Evolutionary conservation across 2,329 filamentous ascomycete species (phyloP).

Genomic region (Penicillium sclerotiorum): DNA sequence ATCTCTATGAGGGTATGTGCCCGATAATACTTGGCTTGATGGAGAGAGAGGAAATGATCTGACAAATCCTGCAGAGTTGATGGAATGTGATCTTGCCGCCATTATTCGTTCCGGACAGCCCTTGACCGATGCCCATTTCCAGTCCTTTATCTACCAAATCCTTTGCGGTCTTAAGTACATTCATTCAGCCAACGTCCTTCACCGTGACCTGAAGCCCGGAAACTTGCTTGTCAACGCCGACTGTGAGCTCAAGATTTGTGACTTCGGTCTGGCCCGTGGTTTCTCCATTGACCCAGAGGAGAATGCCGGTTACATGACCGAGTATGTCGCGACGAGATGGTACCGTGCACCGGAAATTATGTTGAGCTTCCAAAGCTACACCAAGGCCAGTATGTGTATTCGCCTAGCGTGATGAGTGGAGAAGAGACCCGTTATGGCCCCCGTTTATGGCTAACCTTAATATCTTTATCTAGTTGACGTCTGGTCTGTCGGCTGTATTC

Average conservation of each 20-base stretch:
- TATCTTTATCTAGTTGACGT: constrained; percentile 94
- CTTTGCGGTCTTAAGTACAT: constrained; percentile 99
- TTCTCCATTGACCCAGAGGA: constrained; percentile 98
- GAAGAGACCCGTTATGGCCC: no score
- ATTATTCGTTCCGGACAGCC: constrained; percentile 98
- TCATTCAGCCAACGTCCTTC: constrained; percentile 95
- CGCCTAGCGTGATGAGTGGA: no score
- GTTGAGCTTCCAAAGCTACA: constrained; percentile 99
- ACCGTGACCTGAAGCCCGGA: constrained; percentile 94
- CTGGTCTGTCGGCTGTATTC: constrained; percentile 97
- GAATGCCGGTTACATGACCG: constrained; percentile 99
- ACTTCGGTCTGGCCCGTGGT: constrained; percentile 93
- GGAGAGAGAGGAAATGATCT: constrained; percentile 7
- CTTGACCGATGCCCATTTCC: constrained; percentile 96
- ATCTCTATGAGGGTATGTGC: constrained; percentile 87
- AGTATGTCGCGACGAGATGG: constrained; percentile 98
- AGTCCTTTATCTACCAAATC: constrained; percentile 99
- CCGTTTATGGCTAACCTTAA: no score
- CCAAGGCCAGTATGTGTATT: constrained; percentile 88
- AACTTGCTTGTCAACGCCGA: constrained; percentile 98
- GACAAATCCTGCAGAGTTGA: constrained; percentile 68
- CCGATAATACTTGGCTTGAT: not conserved
- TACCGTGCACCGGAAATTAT: constrained; percentile 99
- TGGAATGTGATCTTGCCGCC: constrained; percentile 97
- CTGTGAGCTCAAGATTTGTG: constrained; percentile 98